A percentile compares a stretch with the other conserved stretches of the same genome.
These are phyloP conservation scores for Thelephora terrestris DNA, from an alignment of 1,284 basidiomycete genomes.

Conservation along the genomic window DNA sequence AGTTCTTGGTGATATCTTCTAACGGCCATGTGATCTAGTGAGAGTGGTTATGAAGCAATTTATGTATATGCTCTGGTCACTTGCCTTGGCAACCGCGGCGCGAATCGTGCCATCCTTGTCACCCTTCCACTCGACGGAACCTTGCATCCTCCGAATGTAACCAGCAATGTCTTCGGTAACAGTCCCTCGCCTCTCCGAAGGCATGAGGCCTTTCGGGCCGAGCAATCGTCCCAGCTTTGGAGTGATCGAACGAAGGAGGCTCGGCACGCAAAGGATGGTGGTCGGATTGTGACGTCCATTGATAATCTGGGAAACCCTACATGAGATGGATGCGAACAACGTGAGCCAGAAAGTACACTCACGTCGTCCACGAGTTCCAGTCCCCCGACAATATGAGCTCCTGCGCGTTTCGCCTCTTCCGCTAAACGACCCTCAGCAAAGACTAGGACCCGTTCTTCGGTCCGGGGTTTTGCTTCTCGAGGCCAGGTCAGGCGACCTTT, in stretches of 20 bases:
- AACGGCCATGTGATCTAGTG: constrained; percentile 62
- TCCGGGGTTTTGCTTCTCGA: constrained; percentile 61
- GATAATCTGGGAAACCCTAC: constrained; percentile 39
- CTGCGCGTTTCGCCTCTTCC: constrained; percentile 71
- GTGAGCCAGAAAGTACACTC: constrained; percentile 20
- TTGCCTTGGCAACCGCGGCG: constrained; percentile 63
- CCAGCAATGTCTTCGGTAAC: constrained; percentile 82
- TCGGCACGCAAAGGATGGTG: constrained; percentile 76
- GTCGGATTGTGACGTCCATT: constrained; percentile 64
- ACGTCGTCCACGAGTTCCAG: constrained; percentile 76
- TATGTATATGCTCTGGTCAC: constrained; percentile 6
- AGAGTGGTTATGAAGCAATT: constrained; percentile 1
- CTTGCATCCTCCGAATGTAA: constrained; percentile 73
- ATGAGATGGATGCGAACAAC: not conserved
- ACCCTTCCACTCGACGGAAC: constrained; percentile 87
- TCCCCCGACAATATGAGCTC: constrained; percentile 81
- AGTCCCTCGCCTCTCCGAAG: constrained; percentile 87
- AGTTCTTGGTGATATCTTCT: constrained; percentile 71
- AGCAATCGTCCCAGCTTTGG: constrained; percentile 80
- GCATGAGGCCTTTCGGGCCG: constrained; percentile 94
- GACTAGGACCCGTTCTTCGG: constrained; percentile 72
- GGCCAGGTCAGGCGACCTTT: constrained; percentile 69
- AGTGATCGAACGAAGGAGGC: constrained; percentile 71
- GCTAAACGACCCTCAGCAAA: constrained; percentile 77
- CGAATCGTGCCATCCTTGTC: constrained; percentile 84